Evolutionary conservation across 345 rosid species (phyloP), one percentile per base, ranked within the genome.

Genomic region (Clausena lansium): DNA sequence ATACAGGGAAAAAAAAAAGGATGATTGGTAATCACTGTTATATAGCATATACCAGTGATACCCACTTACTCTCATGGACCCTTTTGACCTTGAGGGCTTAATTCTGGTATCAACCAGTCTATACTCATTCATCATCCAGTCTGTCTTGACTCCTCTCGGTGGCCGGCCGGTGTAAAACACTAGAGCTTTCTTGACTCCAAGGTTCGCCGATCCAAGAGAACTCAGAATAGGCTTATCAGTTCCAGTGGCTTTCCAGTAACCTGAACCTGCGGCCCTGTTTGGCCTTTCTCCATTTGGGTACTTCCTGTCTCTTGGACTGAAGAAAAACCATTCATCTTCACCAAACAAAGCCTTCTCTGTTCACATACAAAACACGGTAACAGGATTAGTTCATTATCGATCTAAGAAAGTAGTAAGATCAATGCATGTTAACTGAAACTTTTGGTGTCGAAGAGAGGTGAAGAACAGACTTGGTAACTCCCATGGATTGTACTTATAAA

Each of bases 301-400:
- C 66, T 85, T 88, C 61, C 86, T 69, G 30, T 85, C 84, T 72
- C 87, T 78, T 19, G 91, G 92, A 76, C 89, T 91, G 74, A 92
- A 89, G 75, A 91, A 91, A 76, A 81, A 91, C 94, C 94, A 89
- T 76, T 90, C 94, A 30, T 89, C 78, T 47, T 90, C 91, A 39
- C 92, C 93, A 77, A 89, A 93, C 84, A 86, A 83, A 47, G 98
- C 94, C 76, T 89, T 87, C 38, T 86, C 98, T 93, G 86, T 59
- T 79, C 58, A 76, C 22, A 27, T 11, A 4, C 22, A 52, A 28
- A 50, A 65, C 47, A 20, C 22, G 22, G 69, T 65, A 7, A 35
- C 30, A 50, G 32, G 13, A 69, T 17, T 36, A 66, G 47, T 66
- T 66, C 27, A 9, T 35, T 36, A 35, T 35, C 47, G 22, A 35